Base-by-base conservation (phyloP, 768 basidiomycete species). In the Naematelia encephala region DNA sequence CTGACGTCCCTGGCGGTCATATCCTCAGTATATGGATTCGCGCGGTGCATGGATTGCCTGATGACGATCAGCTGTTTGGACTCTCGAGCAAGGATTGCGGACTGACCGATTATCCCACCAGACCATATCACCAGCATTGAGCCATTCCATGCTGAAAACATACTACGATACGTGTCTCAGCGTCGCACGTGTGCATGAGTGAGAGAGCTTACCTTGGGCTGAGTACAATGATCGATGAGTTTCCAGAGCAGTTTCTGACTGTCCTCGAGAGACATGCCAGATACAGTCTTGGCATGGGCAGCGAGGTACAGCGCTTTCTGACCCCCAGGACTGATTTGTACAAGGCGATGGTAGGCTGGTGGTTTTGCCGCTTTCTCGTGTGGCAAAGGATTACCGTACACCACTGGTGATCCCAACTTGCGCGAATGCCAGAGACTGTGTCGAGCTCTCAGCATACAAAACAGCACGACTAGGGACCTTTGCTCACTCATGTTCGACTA, bases 281-380 rank as follows among this genome's bases (percentile, higher is more conserved):
- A 45, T 25, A 65, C 42, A 14, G 29, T 23, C 34, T 65, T 45
- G 16, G 64, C 64, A 27, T 65, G 64, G 43, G 52, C 54, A 11
- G 64, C 61, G 22, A 65, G 58, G 42, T 65, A 65, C 56, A 65
- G 57, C 23, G 26, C 30, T 52, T 48, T 51, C 34, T 28, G 63
- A 59, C 14, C 34, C 21, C 19, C 28, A 61, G 50, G 57, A 30
- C 45, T 14, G 12, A 16, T 2, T 3, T 44, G 42, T 42, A 28
- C 14, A 4, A 26, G 26, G 44, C 25, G 16, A 46, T 46, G 30
- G 34, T 39, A 39, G 34, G 34, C 34, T 8, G 34, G 34, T 16
- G 34, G 34, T 39, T 47, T 47, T 21, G 48, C n/a, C 46, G 52
- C 19, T 54, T 13, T 39, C 52, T 39, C 34, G 16, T 39, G 34